These are phyloP conservation scores for Phycomyces blakesleeanus DNA, from an alignment of 192 early-diverging fungal species.

Conservation along the genomic window DNA sequence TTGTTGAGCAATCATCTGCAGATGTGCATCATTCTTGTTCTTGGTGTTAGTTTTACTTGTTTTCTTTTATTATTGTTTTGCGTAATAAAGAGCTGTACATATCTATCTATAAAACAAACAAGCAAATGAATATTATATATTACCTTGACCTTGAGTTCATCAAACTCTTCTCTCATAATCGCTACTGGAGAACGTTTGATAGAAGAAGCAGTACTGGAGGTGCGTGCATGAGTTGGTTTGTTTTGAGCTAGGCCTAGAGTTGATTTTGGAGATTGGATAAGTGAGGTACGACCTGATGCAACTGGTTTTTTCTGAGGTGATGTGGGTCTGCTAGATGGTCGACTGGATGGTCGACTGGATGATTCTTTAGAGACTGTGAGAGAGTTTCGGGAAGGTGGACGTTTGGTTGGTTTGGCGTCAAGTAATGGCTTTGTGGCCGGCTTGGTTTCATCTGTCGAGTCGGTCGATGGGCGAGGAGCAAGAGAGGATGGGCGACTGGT, in stretches of 20 bases:
- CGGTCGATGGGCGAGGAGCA: neutral
- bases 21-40: slow-evolving; percentile 25
- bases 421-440: neutral
- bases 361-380: neutral
- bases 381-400: slow-evolving; percentile 9
- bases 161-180: slow-evolving; percentile 33
- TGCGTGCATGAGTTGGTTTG: slow-evolving; percentile 3
- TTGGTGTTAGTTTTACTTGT: neutral
- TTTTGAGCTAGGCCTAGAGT: neutral
- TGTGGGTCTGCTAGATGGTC: slow-evolving; percentile 9
- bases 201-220: slow-evolving; percentile 10
- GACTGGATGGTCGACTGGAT: neutral
- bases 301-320: slow-evolving; percentile 7
- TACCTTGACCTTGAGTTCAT: slow-evolving; percentile 33
- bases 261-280: slow-evolving; percentile 11
- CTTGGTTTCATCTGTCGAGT: neutral
- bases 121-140: neutral
- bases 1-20: slow-evolving; percentile 31
- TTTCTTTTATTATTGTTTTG: neutral
- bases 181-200: slow-evolving; percentile 23
- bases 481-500: neutral
- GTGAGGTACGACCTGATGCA: neutral
- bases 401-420: neutral
- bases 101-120: slow-evolving; percentile 16
- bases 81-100: no score